Percentiles rank a stretch among this genome's conserved stretches.
phyloP scores from a whole-genome alignment of 176 grass and related monocot species.

The Musa itinerans region DNA sequence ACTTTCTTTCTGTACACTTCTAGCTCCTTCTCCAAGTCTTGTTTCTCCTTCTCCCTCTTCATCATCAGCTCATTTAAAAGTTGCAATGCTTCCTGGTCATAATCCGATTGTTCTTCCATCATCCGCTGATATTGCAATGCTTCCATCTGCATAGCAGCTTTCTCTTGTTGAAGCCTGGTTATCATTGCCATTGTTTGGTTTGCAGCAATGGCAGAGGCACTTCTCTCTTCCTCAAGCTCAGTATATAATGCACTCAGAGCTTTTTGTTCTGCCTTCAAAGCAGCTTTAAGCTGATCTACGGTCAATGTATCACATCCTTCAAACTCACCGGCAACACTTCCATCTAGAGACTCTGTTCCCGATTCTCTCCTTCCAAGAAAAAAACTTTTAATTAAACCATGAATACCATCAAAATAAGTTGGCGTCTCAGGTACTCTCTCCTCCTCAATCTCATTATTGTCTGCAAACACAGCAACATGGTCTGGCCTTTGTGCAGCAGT shows the following conservation, averaged over 20 bases:
- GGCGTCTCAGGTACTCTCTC: constrained; percentile 32
- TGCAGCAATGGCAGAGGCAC: constrained; percentile 69
- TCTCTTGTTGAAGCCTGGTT: constrained; percentile 97
- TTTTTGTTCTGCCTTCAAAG: constrained; percentile 42
- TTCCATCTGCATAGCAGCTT: constrained; percentile 99
- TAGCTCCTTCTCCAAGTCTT: constrained; percentile 73
- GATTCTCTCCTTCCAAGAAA: constrained; percentile 34
- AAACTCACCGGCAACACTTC: constrained; percentile 35
- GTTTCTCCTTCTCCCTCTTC: constrained; percentile 92
- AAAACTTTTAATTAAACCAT: constrained; percentile 36
- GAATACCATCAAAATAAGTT: constrained; percentile 32
- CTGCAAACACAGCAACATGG: constrained; percentile 18
- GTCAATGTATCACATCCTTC: constrained; percentile 45
- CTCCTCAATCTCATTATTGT: constrained; percentile 35
- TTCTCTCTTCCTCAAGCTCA: constrained; percentile 95
- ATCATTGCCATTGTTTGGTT: constrained; percentile 99
- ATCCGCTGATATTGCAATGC: constrained; percentile 92
- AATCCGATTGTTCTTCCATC: constrained; percentile 97
- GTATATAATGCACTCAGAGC: constrained; percentile 62
- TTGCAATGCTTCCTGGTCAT: constrained; percentile 93
- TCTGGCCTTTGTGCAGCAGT: constrained; percentile 21
- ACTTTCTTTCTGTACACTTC: constrained; percentile 54
- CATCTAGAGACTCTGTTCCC: constrained; percentile 51
- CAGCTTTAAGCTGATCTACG: constrained; percentile 61
- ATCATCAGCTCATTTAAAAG: constrained; percentile 76